phyloP scores from a whole-genome alignment of 176 grass and related monocot genomes.

The Ensete ventricosum region DNA sequence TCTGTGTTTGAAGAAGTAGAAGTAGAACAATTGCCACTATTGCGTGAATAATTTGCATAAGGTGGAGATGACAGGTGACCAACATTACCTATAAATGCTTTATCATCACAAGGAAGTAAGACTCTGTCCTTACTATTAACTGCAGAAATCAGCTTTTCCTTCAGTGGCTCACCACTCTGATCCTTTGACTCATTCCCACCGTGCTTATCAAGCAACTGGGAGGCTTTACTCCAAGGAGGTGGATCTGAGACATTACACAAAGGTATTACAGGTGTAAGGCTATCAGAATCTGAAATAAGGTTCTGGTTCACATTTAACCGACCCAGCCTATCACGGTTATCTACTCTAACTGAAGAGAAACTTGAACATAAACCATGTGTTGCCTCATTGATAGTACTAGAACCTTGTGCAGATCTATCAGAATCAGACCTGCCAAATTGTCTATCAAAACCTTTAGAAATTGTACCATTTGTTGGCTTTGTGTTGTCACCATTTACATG shows the following conservation, averaged over 20 bases:
- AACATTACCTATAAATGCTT: conserved; percentile 21
- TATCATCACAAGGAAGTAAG: conserved; percentile 18
- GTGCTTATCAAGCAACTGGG: conserved; percentile 20
- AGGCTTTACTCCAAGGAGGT: conserved; percentile 16
- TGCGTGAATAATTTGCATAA: conserved; percentile 19
- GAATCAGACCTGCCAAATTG: conserved; percentile 19
- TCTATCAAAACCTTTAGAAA: conserved; percentile 10
- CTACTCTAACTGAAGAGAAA: conserved; percentile 50
- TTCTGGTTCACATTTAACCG: conserved; percentile 20
- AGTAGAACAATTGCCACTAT: conserved; percentile 1
- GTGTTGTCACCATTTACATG: neutral
- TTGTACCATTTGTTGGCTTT: conserved; percentile 14
- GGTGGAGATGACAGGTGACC: conserved; percentile 18
- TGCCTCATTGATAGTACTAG: conserved; percentile 22
- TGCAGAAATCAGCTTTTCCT: conserved; percentile 8
- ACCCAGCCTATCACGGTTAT: conserved; percentile 27
- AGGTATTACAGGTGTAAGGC: neutral
- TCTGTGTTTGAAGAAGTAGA: conserved; percentile 25
- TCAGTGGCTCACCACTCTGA: conserved; percentile 35
- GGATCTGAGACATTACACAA: conserved; percentile 17
- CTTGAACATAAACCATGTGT: conserved; percentile 29
- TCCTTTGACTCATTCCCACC: conserved; percentile 32
- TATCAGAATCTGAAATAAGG: conserved; percentile 14
- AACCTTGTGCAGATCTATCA: conserved; percentile 14
- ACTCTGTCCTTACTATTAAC: conserved; percentile 22